Base-by-base conservation (phyloP, 371 early-diverging fungal species). In the Mucor circinelloides region DNA sequence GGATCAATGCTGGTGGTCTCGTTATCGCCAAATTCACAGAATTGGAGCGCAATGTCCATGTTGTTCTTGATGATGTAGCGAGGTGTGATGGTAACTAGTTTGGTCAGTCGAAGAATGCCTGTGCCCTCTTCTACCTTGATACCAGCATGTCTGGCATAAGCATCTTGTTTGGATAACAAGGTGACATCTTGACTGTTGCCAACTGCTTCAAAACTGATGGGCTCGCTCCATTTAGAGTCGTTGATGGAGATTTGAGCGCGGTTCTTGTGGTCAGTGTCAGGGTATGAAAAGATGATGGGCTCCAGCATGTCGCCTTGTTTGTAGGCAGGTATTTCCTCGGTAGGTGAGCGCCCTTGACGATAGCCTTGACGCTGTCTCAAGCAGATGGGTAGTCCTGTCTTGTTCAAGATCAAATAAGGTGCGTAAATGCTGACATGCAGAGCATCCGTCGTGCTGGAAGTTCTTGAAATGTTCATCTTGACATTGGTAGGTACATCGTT, bases 51-150 rank as follows among this genome's bases (percentile, higher is more conserved):
- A 9, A 87, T 70, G 19, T 79, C 77, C 60, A 88, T 77, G 60
- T 86, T 85, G 78, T 94, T 97, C 69, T 90, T 89, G 19, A 96
- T 64, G n/a, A 96, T 88, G 73, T 89, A 97, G 3, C 98, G 87
- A 17, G 97, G 92, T 0, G 94, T 71, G 31, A 96, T 85, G 0
- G 91, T 89, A 10, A 95, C 89, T 8, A 95, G 78, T 64, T 93
- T 94, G 13, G 87, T 85, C 44, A 89, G 59, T 54, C 80, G 77
- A 60, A 85, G 87, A 67, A 81, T 81, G 56, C 89, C 90, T 12
- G 74, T 58, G 2, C 85, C 83, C 71, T 93, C 94, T 62, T 87
- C 83, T 2, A 95, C 85, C 42, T 76, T 78, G 8, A 92, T 84
- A 9, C 94, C 95, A 6, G 93, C 67, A 50, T 89, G 90, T 13